These are phyloP conservation scores for Hippophae tibetana DNA, from an alignment of 306 rosid species.

Conservation along the genomic window DNA sequence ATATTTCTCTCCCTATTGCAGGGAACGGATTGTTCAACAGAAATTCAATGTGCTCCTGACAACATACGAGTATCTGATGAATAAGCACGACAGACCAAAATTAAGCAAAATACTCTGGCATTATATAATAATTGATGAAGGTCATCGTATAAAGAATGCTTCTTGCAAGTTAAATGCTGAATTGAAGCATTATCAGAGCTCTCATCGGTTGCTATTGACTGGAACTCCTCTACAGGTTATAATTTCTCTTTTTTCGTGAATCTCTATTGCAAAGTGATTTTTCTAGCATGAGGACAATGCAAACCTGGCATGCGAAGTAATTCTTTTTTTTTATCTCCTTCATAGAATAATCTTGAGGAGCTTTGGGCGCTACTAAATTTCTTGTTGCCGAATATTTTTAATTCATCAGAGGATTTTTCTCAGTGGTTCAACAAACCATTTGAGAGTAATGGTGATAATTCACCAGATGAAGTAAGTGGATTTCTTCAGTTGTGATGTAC, in stretches of 20 bases:
- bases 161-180: slow-evolving; percentile 99
- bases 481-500: slow-evolving; percentile 1
- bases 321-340: slow-evolving; percentile 17
- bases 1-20: slow-evolving; percentile 30
- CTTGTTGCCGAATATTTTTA: slow-evolving; percentile 93
- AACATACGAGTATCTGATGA: slow-evolving; percentile 96
- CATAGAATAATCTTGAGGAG: slow-evolving; percentile 97
- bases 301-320: slow-evolving; percentile 17
- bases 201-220: slow-evolving; percentile 93
- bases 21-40: slow-evolving; percentile 90
- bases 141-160: slow-evolving; percentile 99
- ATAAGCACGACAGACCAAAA: slow-evolving; percentile 99
- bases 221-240: slow-evolving; percentile 97
- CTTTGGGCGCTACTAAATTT: slow-evolving; percentile 96
- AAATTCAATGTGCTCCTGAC: slow-evolving; percentile 96
- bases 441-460: slow-evolving; percentile 86
- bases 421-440: slow-evolving; percentile 99
- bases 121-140: slow-evolving; percentile 94
- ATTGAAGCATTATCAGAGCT: slow-evolving; percentile 84
- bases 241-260: slow-evolving; percentile 16
- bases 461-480: slow-evolving; percentile 68
- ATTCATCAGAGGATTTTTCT: slow-evolving; percentile 93
- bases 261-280: slow-evolving; percentile 11
- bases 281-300: slow-evolving; percentile 7
- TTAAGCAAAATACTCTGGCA: slow-evolving; percentile 94